Evolutionary conservation across 331 rosid genomes (phyloP), one percentile per base, ranked within the genome.

Genomic region (Erythrophleum ivorense): DNA sequence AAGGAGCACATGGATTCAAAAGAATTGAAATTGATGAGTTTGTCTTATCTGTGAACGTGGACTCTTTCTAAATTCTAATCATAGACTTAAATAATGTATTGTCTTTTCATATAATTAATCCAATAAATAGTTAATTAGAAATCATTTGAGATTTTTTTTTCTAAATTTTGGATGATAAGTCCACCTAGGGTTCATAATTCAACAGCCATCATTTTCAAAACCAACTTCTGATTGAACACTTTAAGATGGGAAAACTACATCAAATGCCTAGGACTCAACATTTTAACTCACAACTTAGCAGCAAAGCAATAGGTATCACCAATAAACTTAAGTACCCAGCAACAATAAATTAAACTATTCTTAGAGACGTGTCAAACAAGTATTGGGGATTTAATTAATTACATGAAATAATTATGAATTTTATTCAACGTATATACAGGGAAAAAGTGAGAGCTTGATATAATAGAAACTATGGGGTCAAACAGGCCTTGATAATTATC

Each of bases 151-250:
- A 49, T 73, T 41, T 67, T 14, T 43, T 78, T 81, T 34, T 67
- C 72, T 65, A 69, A 76, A 58, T 80, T 31, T 64, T 80, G 45
- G 41, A 65, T 76, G 83, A 84, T 31, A 74, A 86, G 85, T 85
- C 58, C 78, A 24, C 75, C 84, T 83, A 83, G 82, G 93, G 93
- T 82, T 91, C 87, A 75, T 67, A 72, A 66, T 80, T 90, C 91
- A 88, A 77, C 88, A 73, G 65, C 84, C 80, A 64, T 91, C 94
- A 73, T 85, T 86, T 38, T 90, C 97, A 53, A 57, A 73, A 93
- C 93, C 93, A 87, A 90, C 91, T 86, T 86, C 43, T 81, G 97
- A 93, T 80, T 54, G 92, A 80, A 88, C 91, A 71, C 80, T 85
- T 84, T 77, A 82, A 81, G 87, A 89, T 88, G 87, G 45, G 82